Conservation (phyloP, 1,139 yeast genomes). For the Trichomonascaceae sp. region DNA sequence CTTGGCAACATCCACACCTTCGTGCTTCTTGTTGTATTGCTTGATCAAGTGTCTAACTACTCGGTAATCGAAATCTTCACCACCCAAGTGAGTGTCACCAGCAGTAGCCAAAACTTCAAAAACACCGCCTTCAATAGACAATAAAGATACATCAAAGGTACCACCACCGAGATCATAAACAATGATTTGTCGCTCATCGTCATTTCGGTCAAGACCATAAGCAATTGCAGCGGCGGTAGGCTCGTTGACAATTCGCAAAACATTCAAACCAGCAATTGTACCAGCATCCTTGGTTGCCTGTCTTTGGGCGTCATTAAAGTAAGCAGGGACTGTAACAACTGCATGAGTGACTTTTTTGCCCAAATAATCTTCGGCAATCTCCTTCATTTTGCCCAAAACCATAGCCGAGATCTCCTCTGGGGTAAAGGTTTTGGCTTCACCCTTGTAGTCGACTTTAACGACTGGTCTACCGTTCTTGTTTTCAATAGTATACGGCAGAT, state of each 20-base stretch:
- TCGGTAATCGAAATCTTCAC: slow-evolving; percentile 94
- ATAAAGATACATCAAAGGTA: slow-evolving; percentile 78
- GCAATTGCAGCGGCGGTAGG: slow-evolving; percentile 99
- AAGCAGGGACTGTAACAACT: slow-evolving; percentile 95
- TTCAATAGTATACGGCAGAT: slow-evolving; percentile 66
- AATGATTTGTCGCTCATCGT: slow-evolving; percentile 81
- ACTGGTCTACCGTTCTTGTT: slow-evolving; percentile 74
- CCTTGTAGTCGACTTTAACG: slow-evolving; percentile 63
- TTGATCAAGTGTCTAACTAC: slow-evolving; percentile 79
- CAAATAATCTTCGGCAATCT: slow-evolving; percentile 85
- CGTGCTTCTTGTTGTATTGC: slow-evolving; percentile 83
- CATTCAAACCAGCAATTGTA: slow-evolving; percentile 90
- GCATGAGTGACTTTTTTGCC: slow-evolving; percentile 90
- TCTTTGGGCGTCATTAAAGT: slow-evolving; percentile 97
- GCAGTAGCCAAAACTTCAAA: slow-evolving; percentile 89
- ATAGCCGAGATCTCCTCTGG: slow-evolving; percentile 91
- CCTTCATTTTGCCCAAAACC: slow-evolving; percentile 89
- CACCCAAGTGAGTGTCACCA: slow-evolving; percentile 90
- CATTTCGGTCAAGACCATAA: slow-evolving; percentile 87
- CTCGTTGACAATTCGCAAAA: slow-evolving; percentile 91
- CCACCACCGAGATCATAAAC: slow-evolving; percentile 97
- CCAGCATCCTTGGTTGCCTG: slow-evolving; percentile 99
- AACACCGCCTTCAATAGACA: slow-evolving; percentile 68
- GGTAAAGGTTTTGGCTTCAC: slow-evolving; percentile 65
- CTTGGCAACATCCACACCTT: slow-evolving; percentile 57